phyloP scores from a whole-genome alignment of 2,329 filamentous ascomycete genomes.

The Sporothrix mexicana region DNA sequence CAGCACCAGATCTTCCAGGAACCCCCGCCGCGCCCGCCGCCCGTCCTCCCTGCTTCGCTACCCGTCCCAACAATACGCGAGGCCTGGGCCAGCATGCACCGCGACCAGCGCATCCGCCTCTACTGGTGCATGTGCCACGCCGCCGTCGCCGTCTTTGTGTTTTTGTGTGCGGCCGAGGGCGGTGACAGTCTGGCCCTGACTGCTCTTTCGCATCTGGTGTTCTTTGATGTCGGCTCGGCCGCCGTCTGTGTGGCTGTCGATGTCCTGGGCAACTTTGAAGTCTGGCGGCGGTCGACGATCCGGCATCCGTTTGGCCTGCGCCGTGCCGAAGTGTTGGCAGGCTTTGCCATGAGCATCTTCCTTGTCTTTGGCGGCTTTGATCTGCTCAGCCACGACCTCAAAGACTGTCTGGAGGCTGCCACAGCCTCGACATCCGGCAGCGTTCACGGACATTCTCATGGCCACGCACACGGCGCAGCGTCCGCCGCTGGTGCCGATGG shows the following conservation, averaged over 20 bases:
- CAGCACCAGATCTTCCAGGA: constrained; percentile 96
- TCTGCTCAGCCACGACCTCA: constrained; percentile 89
- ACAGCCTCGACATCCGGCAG: constrained; percentile 54
- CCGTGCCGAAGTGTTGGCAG: constrained; percentile 89
- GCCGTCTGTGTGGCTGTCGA: constrained; percentile 91
- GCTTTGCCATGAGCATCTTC: constrained; percentile 94
- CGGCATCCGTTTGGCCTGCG: constrained; percentile 93
- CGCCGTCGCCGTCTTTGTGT: constrained; percentile 79
- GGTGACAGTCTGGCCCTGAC: constrained; percentile 90
- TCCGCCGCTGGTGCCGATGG: constrained; percentile 46
- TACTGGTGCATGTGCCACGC: constrained; percentile 92
- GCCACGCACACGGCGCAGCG: not conserved
- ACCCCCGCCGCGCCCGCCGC: constrained; percentile 80
- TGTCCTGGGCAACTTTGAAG: constrained; percentile 94
- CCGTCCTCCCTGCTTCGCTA: constrained; percentile 87
- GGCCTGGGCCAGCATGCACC: constrained; percentile 87
- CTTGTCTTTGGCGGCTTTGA: constrained; percentile 98
- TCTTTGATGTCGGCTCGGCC: constrained; percentile 93
- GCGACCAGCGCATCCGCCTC: constrained; percentile 80
- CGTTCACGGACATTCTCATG: constrained; percentile 39
- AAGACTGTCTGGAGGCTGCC: constrained; percentile 79
- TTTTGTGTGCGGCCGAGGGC: constrained; percentile 70
- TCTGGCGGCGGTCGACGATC: constrained; percentile 92
- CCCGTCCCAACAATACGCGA: constrained; percentile 89
- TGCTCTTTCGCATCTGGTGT: constrained; percentile 87